Percentiles rank a stretch among this genome's conserved stretches.
Evolutionary conservation across 768 basidiomycete species (phyloP).

Genomic region (Mycena maculata): DNA sequence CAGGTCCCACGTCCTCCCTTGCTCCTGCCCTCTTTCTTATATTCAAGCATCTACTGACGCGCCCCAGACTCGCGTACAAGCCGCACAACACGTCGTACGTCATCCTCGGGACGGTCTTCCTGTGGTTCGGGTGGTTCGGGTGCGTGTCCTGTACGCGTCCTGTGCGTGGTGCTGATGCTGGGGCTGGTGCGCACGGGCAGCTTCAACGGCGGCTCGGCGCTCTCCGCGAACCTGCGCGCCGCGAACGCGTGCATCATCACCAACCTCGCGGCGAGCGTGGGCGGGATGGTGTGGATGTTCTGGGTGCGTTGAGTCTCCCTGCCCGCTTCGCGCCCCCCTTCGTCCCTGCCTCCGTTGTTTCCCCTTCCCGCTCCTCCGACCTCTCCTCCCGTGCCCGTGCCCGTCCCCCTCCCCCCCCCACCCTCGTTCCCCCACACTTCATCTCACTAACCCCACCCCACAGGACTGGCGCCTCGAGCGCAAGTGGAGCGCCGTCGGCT

Average conservation of each 20-base stretch:
- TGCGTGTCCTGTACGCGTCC: constrained; percentile 33
- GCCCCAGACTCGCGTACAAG: constrained; percentile 63
- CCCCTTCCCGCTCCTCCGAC: neutral
- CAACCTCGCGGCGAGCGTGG: constrained; percentile 91
- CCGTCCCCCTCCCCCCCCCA: neutral
- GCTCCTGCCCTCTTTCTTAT: neutral
- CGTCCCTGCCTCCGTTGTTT: neutral
- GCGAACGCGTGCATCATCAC: constrained; percentile 92
- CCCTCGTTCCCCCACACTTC: neutral
- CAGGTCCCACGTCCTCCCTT: neutral
- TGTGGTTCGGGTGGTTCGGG: constrained; percentile 76
- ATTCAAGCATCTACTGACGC: constrained; percentile 30
- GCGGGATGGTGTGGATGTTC: constrained; percentile 92
- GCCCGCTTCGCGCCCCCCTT: neutral
- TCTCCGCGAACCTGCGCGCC: constrained; percentile 90
- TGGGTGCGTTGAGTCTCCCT: constrained; percentile 64
- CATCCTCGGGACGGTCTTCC: constrained; percentile 72
- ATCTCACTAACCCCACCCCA: neutral
- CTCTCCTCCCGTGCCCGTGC: neutral
- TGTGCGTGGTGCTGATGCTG: neutral
- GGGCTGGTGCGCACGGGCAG: constrained; percentile 47
- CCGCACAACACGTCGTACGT: constrained; percentile 78
- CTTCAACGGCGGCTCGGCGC: constrained; percentile 93
- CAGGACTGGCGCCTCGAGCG: constrained; percentile 91
- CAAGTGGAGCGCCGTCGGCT: constrained; percentile 94